phyloP scores from a whole-genome alignment of 805 yeast species.

The Wickerhamomyces hampshirensis region DNA sequence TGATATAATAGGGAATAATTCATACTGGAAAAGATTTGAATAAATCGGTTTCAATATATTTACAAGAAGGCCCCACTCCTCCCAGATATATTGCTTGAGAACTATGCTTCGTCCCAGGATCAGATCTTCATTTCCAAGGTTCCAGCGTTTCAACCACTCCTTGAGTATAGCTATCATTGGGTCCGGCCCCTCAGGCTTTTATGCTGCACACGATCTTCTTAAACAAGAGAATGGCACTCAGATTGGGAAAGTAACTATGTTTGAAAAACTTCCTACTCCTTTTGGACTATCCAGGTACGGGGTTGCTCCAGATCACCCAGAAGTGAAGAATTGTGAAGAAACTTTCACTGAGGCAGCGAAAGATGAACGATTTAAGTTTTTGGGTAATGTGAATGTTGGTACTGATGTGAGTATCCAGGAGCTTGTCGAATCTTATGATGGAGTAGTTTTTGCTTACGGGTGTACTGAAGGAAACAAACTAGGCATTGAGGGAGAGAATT shows the following conservation, averaged over 20 bases:
- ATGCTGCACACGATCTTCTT: conserved; percentile 73
- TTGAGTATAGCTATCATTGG: conserved; percentile 57
- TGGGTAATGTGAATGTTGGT: conserved; percentile 74
- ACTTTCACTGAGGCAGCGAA: conserved; percentile 50
- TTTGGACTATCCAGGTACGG: conserved; percentile 90
- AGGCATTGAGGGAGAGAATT: conserved; percentile 51
- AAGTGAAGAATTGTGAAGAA: conserved; percentile 76
- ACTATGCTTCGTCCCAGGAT: conserved; percentile 1
- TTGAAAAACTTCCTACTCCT: conserved; percentile 84
- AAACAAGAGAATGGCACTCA: conserved; percentile 33
- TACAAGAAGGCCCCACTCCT: too few relatives aligned
- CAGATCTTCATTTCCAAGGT: not conserved
- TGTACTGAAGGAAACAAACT: conserved; percentile 53
- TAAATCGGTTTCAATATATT: too few relatives aligned
- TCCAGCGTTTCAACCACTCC: conserved; percentile 7
- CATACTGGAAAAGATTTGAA: too few relatives aligned
- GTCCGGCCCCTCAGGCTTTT: conserved; percentile 95
- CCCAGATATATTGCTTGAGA: too few relatives aligned
- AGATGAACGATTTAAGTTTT: conserved; percentile 43
- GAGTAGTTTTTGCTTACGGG: conserved; percentile 81
- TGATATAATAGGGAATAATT: too few relatives aligned
- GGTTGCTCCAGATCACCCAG: conserved; percentile 99
- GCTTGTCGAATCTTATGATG: conserved; percentile 56
- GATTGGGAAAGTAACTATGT: conserved; percentile 53
- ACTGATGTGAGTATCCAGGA: conserved; percentile 46